These are phyloP conservation scores for Leccinum subrobustum DNA, from an alignment of 1,284 basidiomycete species.

Conservation along the genomic window DNA sequence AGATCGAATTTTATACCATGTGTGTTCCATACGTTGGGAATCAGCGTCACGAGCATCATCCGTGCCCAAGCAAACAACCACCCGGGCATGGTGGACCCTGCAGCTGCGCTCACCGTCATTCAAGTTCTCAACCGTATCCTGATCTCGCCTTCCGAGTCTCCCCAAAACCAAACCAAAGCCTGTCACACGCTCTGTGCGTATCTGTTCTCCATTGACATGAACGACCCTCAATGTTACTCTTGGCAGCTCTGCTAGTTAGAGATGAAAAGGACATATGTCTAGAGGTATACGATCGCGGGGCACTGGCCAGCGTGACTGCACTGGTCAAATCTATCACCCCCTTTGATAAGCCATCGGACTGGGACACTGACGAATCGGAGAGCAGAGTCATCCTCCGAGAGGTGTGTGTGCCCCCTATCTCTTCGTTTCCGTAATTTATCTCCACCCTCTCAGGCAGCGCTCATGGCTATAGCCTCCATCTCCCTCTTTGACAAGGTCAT, in stretches of 20 bases:
- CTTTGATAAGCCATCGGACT: slow-evolving; percentile 37
- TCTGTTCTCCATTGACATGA: not conserved
- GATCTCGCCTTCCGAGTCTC: slow-evolving; percentile 40
- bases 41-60: slow-evolving; percentile 57
- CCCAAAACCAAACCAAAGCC: slow-evolving; percentile 51
- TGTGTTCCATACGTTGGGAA: not conserved
- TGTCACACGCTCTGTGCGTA: slow-evolving; percentile 71
- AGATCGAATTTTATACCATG: not conserved
- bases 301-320: slow-evolving; percentile 46
- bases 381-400: slow-evolving; percentile 60
- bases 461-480: slow-evolving; percentile 71
- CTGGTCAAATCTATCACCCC: slow-evolving; percentile 56
- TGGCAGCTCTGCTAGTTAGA: slow-evolving; percentile 63
- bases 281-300: slow-evolving; percentile 62
- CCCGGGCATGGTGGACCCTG: slow-evolving; percentile 14
- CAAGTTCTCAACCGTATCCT: slow-evolving; percentile 63
- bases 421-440: slow-evolving; percentile 2
- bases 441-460: slow-evolving; percentile 48
- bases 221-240: not conserved
- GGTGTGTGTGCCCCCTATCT: slow-evolving; percentile 39
- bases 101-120: slow-evolving; percentile 52
- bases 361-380: slow-evolving; percentile 64
- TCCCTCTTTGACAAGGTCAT: slow-evolving; percentile 70
- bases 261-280: slow-evolving; percentile 70
- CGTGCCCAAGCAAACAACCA: slow-evolving; percentile 41